These are phyloP conservation scores for Cadophora gregata DNA, from an alignment of 2,329 filamentous ascomycete species.

Conservation along the genomic window DNA sequence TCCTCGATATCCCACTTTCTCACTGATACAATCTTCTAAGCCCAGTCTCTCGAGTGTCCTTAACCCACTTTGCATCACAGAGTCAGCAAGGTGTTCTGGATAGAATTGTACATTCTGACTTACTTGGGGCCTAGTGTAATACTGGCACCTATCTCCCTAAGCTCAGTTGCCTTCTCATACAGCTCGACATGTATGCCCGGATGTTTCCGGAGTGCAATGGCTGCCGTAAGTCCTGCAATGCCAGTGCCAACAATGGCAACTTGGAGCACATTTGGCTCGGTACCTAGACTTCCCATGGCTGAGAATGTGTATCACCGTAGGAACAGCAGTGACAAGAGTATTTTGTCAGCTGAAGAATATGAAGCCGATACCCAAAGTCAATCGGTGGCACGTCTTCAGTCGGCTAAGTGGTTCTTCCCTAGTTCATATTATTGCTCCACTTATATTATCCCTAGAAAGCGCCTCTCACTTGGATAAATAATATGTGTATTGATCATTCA, in stretches of 20 bases:
- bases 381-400: neutral
- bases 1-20: slow-evolving; percentile 45
- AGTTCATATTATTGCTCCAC: slow-evolving; percentile 5
- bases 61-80: slow-evolving; percentile 37
- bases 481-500: neutral
- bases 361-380: neutral
- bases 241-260: slow-evolving; percentile 47
- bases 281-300: slow-evolving; percentile 23
- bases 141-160: slow-evolving; percentile 48
- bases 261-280: slow-evolving; percentile 16
- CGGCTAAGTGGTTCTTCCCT: slow-evolving; percentile 17
- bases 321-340: neutral
- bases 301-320: neutral
- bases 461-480: slow-evolving; percentile 2
- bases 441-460: slow-evolving; percentile 6
- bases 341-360: slow-evolving; percentile 3
- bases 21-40: slow-evolving; percentile 44
- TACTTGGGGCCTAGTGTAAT: slow-evolving; percentile 48
- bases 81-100: neutral
- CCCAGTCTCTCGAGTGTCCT: slow-evolving; percentile 46
- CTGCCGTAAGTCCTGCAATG: slow-evolving; percentile 48
- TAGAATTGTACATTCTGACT: neutral
- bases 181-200: slow-evolving; percentile 44
- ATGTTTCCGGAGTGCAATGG: slow-evolving; percentile 44
- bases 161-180: slow-evolving; percentile 46